These are phyloP conservation scores for Beauveria scarabaeidicola DNA, from an alignment of 2,329 filamentous ascomycete species.

Conservation along the genomic window DNA sequence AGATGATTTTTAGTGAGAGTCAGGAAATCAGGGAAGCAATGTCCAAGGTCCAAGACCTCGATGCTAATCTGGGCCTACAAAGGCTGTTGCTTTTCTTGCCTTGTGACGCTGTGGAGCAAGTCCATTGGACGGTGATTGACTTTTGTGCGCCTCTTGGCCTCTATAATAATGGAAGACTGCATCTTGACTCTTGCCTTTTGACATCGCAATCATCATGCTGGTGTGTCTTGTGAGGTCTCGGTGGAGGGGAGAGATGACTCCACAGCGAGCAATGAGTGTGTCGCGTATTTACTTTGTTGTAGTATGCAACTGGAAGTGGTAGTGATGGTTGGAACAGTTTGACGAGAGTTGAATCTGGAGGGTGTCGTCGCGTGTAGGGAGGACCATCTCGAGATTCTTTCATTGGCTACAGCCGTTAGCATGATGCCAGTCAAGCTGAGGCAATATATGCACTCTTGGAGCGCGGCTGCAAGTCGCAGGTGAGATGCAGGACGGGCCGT, in stretches of 20 bases:
- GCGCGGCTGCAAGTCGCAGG: constrained; percentile 4
- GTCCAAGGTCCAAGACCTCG: too few relatives aligned
- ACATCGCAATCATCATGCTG: background rate
- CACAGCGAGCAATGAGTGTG: background rate
- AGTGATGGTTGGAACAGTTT: background rate
- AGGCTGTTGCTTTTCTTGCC: too few relatives aligned
- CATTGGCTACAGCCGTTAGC: background rate
- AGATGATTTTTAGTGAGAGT: too few relatives aligned
- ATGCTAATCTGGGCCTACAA: too few relatives aligned
- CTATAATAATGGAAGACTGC: background rate
- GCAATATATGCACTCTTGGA: constrained; percentile 3
- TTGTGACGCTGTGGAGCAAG: too few relatives aligned
- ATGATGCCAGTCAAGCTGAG: background rate
- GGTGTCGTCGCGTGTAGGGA: background rate
- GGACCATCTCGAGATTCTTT: background rate
- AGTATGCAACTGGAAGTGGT: background rate
- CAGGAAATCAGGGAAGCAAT: too few relatives aligned
- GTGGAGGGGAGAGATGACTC: background rate
- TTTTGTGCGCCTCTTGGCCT: background rate
- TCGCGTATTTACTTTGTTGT: background rate
- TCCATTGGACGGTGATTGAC: background rate
- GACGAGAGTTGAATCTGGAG: background rate
- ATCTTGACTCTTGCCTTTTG: background rate
- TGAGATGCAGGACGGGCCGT: constrained; percentile 1
- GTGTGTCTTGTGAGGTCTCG: background rate